phyloP scores from a whole-genome alignment of 2,329 filamentous ascomycete species.

The Fusarium keratoplasticum region DNA sequence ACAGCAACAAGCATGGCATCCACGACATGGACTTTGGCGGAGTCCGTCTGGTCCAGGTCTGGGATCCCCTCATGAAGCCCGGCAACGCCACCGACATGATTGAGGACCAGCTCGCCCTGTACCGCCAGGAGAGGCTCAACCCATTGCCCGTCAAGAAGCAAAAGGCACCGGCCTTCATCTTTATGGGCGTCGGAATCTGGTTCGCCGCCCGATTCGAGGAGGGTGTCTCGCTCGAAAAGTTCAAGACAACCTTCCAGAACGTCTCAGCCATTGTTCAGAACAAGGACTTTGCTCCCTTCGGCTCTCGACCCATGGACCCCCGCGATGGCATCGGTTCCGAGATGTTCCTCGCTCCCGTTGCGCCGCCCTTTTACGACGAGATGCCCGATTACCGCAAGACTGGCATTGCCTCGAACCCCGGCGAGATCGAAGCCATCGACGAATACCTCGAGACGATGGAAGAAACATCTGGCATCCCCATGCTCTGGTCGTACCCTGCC shows the following conservation, averaged over 20 bases:
- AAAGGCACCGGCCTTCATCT: constrained; percentile 37
- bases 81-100: constrained; percentile 29
- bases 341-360: constrained; percentile 44
- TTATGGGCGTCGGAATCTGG: constrained; percentile 43
- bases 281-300: constrained; percentile 28
- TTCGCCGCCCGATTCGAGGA: constrained; percentile 38
- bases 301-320: constrained; percentile 38
- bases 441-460: constrained; percentile 29
- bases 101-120: constrained; percentile 37
- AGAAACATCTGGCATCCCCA: constrained; percentile 27
- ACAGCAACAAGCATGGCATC: constrained; percentile 32
- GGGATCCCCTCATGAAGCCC: constrained; percentile 71
- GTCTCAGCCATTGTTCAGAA: constrained; percentile 34
- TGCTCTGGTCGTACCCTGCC: constrained; percentile 36
- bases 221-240: constrained; percentile 28
- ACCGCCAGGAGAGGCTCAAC: constrained; percentile 28
- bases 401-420: constrained; percentile 24
- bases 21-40: constrained; percentile 35
- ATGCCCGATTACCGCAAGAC: constrained; percentile 30
- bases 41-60: constrained; percentile 58
- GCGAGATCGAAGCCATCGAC: constrained; percentile 31
- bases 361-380: constrained; percentile 37
- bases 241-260: constrained; percentile 27
- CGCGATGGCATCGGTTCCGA: constrained; percentile 44
- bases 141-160: constrained; percentile 29